These are phyloP conservation scores for Mucor plumbeus DNA, from an alignment of 371 early-diverging fungal species.

Conservation along the genomic window DNA sequence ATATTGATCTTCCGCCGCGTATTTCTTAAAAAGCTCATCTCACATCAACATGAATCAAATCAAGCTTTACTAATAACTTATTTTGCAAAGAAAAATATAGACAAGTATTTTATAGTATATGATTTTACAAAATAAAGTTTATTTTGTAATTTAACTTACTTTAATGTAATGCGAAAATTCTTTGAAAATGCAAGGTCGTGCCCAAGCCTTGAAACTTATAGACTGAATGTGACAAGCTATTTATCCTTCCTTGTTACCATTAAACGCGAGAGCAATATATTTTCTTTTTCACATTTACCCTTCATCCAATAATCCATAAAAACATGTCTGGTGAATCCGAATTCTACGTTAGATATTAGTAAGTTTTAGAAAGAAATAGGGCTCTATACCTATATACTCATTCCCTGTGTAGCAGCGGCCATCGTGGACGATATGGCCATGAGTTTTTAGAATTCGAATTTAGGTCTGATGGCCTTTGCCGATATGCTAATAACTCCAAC, in stretches of 20 bases:
- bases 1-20: too few species aligned
- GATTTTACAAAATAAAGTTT: too few species aligned
- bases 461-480: slow-evolving; percentile 84
- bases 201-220: too few species aligned
- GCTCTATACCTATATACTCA: not conserved
- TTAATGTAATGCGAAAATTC: too few species aligned
- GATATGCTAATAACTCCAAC: slow-evolving; percentile 98
- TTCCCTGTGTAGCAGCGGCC: slow-evolving; percentile 74
- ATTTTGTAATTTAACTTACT: too few species aligned
- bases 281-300: not conserved
- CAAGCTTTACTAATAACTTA: too few species aligned
- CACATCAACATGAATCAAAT: too few species aligned
- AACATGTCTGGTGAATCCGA: slow-evolving; percentile 61
- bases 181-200: too few species aligned
- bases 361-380: slow-evolving; percentile 22
- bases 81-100: too few species aligned
- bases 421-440: slow-evolving; percentile 95
- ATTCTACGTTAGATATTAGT: slow-evolving; percentile 90
- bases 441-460: slow-evolving; percentile 98
- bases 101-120: too few species aligned
- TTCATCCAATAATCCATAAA: not conserved
- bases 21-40: too few species aligned
- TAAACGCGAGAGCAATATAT: not conserved
- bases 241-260: not conserved
- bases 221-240: too few species aligned